phyloP scores from a whole-genome alignment of 768 basidiomycete species.

The Suillus americanus region DNA sequence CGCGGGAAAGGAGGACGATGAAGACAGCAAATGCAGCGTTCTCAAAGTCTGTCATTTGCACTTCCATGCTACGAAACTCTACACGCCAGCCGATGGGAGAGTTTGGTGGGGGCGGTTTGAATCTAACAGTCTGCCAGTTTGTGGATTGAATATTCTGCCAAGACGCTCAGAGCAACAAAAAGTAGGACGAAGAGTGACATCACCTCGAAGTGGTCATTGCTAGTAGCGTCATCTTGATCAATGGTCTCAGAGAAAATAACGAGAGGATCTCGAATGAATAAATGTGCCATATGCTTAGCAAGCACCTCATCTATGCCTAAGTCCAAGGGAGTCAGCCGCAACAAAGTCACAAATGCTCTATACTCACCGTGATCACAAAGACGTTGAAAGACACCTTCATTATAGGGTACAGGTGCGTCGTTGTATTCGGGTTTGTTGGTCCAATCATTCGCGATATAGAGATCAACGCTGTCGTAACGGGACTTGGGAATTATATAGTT shows the following conservation, averaged over 20 bases:
- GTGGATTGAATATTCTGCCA: conserved; percentile 95
- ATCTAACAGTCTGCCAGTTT: conserved; percentile 98
- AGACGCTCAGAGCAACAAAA: not conserved
- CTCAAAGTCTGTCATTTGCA: conserved; percentile 98
- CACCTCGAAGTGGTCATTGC: conserved; percentile 96
- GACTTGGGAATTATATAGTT: conserved; percentile 90
- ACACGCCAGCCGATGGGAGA: conserved; percentile 97
- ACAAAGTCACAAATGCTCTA: not conserved
- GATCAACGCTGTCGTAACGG: conserved; percentile 93
- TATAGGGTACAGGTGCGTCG: conserved; percentile 79
- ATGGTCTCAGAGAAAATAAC: conserved; percentile 94
- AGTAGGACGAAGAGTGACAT: conserved; percentile 2
- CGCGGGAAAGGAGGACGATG: conserved; percentile 89
- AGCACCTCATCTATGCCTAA: conserved; percentile 84
- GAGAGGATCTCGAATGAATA: conserved; percentile 97
- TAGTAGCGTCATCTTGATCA: conserved; percentile 83
- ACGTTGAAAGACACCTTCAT: conserved; percentile 70
- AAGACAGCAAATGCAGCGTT: conserved; percentile 97
- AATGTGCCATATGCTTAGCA: conserved; percentile 89
- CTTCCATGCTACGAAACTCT: conserved; percentile 98
- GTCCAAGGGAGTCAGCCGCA: not conserved
- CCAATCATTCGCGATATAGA: conserved; percentile 87
- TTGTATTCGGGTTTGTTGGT: conserved; percentile 93
- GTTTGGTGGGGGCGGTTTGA: conserved; percentile 95
- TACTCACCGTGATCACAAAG: conserved; percentile 71